These are phyloP conservation scores for Alternaria alternata DNA, from an alignment of 2,329 filamentous ascomycete species.

Conservation along the genomic window DNA sequence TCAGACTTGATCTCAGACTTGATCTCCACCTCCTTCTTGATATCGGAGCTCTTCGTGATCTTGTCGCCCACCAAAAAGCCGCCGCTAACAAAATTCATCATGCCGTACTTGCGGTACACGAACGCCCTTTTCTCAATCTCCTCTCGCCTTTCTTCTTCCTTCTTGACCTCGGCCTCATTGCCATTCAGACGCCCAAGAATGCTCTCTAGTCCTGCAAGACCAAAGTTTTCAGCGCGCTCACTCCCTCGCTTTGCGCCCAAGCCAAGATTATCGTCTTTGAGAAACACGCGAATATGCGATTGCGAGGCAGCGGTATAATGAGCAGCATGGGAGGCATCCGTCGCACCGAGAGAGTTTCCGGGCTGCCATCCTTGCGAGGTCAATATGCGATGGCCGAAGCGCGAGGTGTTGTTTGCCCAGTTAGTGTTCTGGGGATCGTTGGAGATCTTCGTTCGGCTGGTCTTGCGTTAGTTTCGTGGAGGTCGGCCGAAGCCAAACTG, in stretches of 20 bases:
- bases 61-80: slow-evolving; percentile 73
- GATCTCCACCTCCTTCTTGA: slow-evolving; percentile 50
- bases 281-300: slow-evolving; percentile 81
- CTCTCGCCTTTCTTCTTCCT: slow-evolving; percentile 72
- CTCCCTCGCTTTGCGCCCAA: slow-evolving; percentile 81
- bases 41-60: slow-evolving; percentile 55
- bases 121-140: slow-evolving; percentile 77
- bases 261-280: slow-evolving; percentile 92
- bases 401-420: slow-evolving; percentile 83
- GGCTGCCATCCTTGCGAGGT: slow-evolving; percentile 89
- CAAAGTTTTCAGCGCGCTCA: slow-evolving; percentile 75
- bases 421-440: slow-evolving; percentile 94
- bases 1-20: slow-evolving; percentile 53
- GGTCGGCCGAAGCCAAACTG: not conserved
- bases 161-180: slow-evolving; percentile 76
- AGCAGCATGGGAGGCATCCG: slow-evolving; percentile 76
- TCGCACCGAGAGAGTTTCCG: slow-evolving; percentile 80
- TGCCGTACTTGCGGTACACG: slow-evolving; percentile 77
- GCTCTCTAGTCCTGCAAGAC: slow-evolving; percentile 85
- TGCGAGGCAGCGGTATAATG: slow-evolving; percentile 82
- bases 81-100: slow-evolving; percentile 87
- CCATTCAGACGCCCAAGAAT: slow-evolving; percentile 90
- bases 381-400: slow-evolving; percentile 90
- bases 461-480: slow-evolving; percentile 20
- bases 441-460: slow-evolving; percentile 74